Evolutionary conservation across 805 yeast genomes (phyloP).

Genomic region (Kluyveromyces aestuarii): DNA sequence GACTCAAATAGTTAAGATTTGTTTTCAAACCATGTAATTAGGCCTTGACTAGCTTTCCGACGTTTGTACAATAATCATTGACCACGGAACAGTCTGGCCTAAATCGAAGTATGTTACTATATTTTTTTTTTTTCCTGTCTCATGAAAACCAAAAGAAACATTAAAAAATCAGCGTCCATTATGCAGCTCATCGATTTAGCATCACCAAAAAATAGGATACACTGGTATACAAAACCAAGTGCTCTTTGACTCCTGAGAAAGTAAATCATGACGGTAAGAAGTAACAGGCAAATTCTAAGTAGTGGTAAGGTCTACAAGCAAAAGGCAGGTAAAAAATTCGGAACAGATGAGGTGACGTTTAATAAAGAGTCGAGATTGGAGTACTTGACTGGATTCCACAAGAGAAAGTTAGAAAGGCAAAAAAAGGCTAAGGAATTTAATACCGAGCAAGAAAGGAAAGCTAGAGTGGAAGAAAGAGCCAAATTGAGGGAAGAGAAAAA

Average conservation of each 20-base stretch:
- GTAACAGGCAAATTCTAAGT: conserved; percentile 78
- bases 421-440: conserved; percentile 72
- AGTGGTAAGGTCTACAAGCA: conserved; percentile 76
- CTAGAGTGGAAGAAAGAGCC: conserved; percentile 68
- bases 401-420: conserved; percentile 80
- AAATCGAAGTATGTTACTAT: no score
- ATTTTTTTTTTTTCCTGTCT: no score
- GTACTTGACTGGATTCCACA: conserved; percentile 90
- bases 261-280: conserved; percentile 16
- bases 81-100: no score
- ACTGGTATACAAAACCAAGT: no score
- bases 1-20: no score
- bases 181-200: neutral
- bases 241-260: no score
- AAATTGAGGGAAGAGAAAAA: conserved; percentile 54
- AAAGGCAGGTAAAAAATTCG: conserved; percentile 52
- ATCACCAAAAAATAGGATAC: neutral
- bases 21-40: no score
- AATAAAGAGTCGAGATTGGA: conserved; percentile 74
- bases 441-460: conserved; percentile 68
- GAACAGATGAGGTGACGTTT: conserved; percentile 79
- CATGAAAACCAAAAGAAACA: neutral
- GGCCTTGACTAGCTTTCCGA: no score
- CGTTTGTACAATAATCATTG: no score
- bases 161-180: neutral